Evolutionary conservation across 495 filamentous ascomycete species (phyloP).

Genomic region (Trichoderma reesei): DNA sequence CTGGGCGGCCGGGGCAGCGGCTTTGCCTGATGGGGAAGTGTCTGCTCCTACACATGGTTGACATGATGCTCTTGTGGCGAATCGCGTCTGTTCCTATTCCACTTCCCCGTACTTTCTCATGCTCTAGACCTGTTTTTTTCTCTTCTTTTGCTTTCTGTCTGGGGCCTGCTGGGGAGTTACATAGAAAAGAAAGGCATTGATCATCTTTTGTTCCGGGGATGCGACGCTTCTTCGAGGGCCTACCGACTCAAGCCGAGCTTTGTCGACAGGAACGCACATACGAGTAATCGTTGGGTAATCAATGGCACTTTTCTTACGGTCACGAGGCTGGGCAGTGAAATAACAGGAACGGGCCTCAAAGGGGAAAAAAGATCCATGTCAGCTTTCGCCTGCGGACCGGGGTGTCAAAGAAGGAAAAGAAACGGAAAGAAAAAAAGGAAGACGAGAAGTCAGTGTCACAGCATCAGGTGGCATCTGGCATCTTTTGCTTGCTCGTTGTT

Average conservation of each 20-base stretch:
- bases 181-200: too few species aligned
- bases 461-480: background rate
- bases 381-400: too few species aligned
- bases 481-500: background rate
- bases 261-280: too few species aligned
- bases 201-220: too few species aligned
- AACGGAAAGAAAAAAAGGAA: background rate
- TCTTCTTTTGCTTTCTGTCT: too few species aligned
- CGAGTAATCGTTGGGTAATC: too few species aligned
- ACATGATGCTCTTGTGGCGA: slow-evolving; percentile 3
- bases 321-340: slow-evolving; percentile 1
- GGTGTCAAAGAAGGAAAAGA: too few species aligned
- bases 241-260: too few species aligned
- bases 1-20: background rate
- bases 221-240: too few species aligned
- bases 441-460: background rate
- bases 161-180: too few species aligned
- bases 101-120: background rate
- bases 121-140: too few species aligned
- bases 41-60: background rate
- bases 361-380: background rate
- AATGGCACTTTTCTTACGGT: background rate
- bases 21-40: background rate
- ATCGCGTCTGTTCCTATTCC: background rate
- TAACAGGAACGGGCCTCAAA: background rate